Base-by-base conservation (phyloP, 2,329 filamentous ascomycete genomes). In the Fusarium tricinctum region DNA sequence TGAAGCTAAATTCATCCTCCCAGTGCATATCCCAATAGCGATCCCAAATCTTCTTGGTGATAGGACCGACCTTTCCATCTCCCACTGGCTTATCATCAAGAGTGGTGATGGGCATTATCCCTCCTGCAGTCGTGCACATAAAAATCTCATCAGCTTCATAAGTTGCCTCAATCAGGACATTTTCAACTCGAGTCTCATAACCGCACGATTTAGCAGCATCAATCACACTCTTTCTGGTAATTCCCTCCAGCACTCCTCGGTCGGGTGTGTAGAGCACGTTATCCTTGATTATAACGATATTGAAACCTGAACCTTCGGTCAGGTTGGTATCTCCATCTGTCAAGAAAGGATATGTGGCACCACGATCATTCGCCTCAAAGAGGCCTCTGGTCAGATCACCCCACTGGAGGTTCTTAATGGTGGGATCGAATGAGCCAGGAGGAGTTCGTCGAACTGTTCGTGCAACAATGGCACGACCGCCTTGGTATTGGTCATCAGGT, bases 51-150 rank as follows among this genome's bases (percentile, higher is more conserved):
- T 71, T 76, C 72, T 75, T 79, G 1, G 84, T 85, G 14, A 85
- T 72, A 2, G 80, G 76, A 0, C 84, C 83, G 26, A 85, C 56
- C 67, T 80, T 78, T 1, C 83, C 83, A 54, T 75, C 76, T 3
- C 76, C 77, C 0, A 86, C 74, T 0, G 77, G 75, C 51, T 78
- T 66, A 0, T 79, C 83, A 68, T 86, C 84, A 4, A 86, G 72
- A 0, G 53, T 61, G 0, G 82, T 84, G 26, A 86, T 84, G 1
- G 83, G 84, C 83, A 86, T 86, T 19, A 86, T 79, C 0, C 84
- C 84, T 2, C 84, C 84, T 0, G 84, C 84, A 15, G 84, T 86
- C 0, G 84, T 86, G 61, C 79, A 84, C 83, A 85, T 85, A 30
- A 86, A 81, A 6, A 85, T 78, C 74, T 86, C 84, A 57, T 86